phyloP scores from a whole-genome alignment of 1,139 yeast species.

The Lodderomyces theae region DNA sequence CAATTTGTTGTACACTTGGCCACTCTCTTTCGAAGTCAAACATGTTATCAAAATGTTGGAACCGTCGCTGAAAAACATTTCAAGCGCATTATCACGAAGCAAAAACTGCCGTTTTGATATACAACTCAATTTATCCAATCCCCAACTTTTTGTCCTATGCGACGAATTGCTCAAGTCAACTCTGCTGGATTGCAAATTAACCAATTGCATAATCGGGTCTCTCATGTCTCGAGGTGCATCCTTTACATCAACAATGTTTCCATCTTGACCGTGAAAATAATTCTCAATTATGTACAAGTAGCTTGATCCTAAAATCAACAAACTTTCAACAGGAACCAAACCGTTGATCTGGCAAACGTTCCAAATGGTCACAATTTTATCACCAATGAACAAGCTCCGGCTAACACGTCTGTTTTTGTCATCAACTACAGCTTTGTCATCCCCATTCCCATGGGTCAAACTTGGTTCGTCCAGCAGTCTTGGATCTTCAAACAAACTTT shows the following conservation, averaged over 20 bases:
- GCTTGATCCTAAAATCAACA: slow-evolving; percentile 62
- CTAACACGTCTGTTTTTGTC: slow-evolving; percentile 74
- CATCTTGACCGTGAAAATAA: slow-evolving; percentile 57
- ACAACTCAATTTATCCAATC: slow-evolving; percentile 52
- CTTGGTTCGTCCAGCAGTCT: slow-evolving; percentile 6
- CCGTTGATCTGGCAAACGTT: slow-evolving; percentile 75
- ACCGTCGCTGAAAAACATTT: slow-evolving; percentile 71
- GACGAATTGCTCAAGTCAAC: slow-evolving; percentile 20
- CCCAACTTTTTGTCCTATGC: slow-evolving; percentile 57
- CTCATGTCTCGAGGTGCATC: slow-evolving; percentile 61
- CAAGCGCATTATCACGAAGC: slow-evolving; percentile 75
- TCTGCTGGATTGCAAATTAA: slow-evolving; percentile 36
- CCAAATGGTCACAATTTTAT: slow-evolving; percentile 66
- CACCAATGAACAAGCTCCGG: slow-evolving; percentile 67
- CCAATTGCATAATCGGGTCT: slow-evolving; percentile 64
- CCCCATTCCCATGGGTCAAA: slow-evolving; percentile 9
- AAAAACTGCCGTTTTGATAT: slow-evolving; percentile 72
- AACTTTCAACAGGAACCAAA: slow-evolving; percentile 67
- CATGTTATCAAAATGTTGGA: slow-evolving; percentile 64
- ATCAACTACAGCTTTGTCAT: slow-evolving; percentile 40
- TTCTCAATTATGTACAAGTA: slow-evolving; percentile 68
- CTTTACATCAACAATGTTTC: slow-evolving; percentile 63
- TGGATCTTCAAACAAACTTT: slow-evolving; percentile 3
- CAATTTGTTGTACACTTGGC: slow-evolving; percentile 49
- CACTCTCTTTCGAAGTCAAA: slow-evolving; percentile 49